phyloP scores from a whole-genome alignment of 1,284 basidiomycete genomes.

The Phellopilus nigrolimitatus region DNA sequence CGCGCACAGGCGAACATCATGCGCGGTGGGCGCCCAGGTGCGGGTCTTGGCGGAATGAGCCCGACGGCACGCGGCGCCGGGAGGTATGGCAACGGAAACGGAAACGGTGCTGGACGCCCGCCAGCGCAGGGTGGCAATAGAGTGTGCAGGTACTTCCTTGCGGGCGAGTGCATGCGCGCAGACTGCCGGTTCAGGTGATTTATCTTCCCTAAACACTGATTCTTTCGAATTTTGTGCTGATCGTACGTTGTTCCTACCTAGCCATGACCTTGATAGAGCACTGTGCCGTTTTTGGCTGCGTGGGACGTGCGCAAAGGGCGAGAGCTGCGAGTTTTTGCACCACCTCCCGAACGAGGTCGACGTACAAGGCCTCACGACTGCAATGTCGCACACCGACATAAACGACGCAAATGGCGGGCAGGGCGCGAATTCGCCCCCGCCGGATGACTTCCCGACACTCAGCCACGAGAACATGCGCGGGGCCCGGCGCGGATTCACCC shows the following conservation, averaged over 20 bases:
- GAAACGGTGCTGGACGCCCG: constrained; percentile 37
- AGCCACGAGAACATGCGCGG: constrained; percentile 42
- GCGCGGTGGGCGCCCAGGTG: constrained; percentile 40
- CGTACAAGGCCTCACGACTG: constrained; percentile 57
- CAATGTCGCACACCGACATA: constrained; percentile 67
- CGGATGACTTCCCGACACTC: constrained; percentile 88
- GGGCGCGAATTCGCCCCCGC: constrained; percentile 38
- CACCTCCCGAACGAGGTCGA: constrained; percentile 81
- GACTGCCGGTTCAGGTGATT: constrained; percentile 95
- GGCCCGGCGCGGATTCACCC: constrained; percentile 36
- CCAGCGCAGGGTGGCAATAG: constrained; percentile 56
- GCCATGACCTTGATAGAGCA: constrained; percentile 88
- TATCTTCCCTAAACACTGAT: neutral
- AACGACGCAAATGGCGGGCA: constrained; percentile 39
- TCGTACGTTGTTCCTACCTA: constrained; percentile 28
- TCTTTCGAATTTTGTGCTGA: neutral
- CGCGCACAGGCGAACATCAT: constrained; percentile 37
- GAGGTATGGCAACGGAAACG: constrained; percentile 50
- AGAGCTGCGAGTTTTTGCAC: constrained; percentile 87
- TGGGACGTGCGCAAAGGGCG: constrained; percentile 93
- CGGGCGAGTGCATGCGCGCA: constrained; percentile 91
- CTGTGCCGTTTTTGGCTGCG: constrained; percentile 97
- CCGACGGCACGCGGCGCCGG: constrained; percentile 35
- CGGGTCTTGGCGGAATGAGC: constrained; percentile 11
- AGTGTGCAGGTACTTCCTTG: constrained; percentile 95